These are phyloP conservation scores for Cytospora piceicola DNA, from an alignment of 2,329 filamentous ascomycete genomes.

Conservation along the genomic window DNA sequence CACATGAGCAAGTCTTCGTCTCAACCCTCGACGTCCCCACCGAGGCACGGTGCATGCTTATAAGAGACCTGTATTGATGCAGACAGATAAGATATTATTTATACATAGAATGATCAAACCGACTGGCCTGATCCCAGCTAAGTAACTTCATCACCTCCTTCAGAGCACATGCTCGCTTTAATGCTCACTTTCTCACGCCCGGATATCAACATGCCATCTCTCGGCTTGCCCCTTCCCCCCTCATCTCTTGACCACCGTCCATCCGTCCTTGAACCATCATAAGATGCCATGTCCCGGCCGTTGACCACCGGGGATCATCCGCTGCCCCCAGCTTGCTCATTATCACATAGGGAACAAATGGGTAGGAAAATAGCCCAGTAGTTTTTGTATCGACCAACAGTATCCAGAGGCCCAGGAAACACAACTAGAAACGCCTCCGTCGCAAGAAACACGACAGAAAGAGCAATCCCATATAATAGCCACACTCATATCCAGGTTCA, in stretches of 20 bases:
- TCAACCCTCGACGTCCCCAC: background rate
- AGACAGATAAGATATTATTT: conserved; percentile 15
- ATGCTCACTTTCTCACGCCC: background rate
- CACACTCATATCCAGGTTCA: conserved; percentile 17
- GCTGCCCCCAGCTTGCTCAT: conserved; percentile 14
- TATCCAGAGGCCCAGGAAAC: conserved; percentile 12
- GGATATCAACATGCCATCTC: background rate
- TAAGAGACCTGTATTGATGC: background rate
- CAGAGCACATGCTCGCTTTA: background rate
- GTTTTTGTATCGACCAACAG: conserved; percentile 27
- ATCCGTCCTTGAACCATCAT: background rate
- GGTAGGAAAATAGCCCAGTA: conserved; percentile 13
- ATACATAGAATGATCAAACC: conserved; percentile 1
- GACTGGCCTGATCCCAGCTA: background rate
- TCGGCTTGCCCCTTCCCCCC: conserved; percentile 3
- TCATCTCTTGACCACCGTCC: background rate
- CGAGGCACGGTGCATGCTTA: background rate
- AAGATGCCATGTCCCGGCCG: background rate
- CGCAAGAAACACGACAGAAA: conserved; percentile 8
- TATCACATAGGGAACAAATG: conserved; percentile 25
- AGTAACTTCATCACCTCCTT: background rate
- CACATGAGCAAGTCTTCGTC: background rate
- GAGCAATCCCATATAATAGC: conserved; percentile 25
- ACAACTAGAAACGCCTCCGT: conserved; percentile 24
- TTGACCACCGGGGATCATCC: conserved; percentile 17